A percentile compares a stretch with the other conserved stretches of the same genome.
Evolutionary conservation across 23 red algal genomes (phyloP).

Genomic region (Porphyridium purpureum): DNA sequence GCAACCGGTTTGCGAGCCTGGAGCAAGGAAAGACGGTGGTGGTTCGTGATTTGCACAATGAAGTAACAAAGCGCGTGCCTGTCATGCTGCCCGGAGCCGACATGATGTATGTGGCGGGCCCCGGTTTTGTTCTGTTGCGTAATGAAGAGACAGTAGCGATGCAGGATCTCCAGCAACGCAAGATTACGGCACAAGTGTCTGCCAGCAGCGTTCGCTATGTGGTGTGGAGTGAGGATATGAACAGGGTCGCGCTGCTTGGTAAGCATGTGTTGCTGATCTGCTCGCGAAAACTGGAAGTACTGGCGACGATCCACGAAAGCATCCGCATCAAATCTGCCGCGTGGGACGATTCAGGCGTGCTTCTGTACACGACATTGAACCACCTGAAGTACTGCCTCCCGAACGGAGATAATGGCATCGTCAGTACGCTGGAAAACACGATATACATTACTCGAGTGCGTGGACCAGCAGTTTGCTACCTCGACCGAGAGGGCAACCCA

Average conservation of each 20-base stretch:
- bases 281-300: constrained; percentile 69
- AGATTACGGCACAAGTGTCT: constrained; percentile 51
- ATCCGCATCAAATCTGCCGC: constrained; percentile 96
- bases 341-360: constrained; percentile 98
- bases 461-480: constrained; percentile 74
- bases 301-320: constrained; percentile 93
- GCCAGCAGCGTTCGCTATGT: constrained; percentile 56
- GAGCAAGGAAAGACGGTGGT: constrained; percentile 51
- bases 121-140: constrained; percentile 66
- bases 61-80: constrained; percentile 59
- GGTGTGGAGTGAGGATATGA: constrained; percentile 82
- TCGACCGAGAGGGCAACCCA: constrained; percentile 75
- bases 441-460: constrained; percentile 85
- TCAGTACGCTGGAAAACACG: constrained; percentile 50
- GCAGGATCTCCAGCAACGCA: constrained; percentile 68
- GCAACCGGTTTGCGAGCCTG: constrained; percentile 73
- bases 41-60: constrained; percentile 74
- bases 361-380: constrained; percentile 89
- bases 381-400: constrained; percentile 99
- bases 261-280: constrained; percentile 80
- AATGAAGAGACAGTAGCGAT: constrained; percentile 59
- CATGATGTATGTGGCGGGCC: constrained; percentile 53
- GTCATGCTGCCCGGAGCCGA: constrained; percentile 59
- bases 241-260: constrained; percentile 65
- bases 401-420: constrained; percentile 91